Evolutionary conservation across 176 grass and related monocot species (phyloP).

Genomic region (Avena eriantha): DNA sequence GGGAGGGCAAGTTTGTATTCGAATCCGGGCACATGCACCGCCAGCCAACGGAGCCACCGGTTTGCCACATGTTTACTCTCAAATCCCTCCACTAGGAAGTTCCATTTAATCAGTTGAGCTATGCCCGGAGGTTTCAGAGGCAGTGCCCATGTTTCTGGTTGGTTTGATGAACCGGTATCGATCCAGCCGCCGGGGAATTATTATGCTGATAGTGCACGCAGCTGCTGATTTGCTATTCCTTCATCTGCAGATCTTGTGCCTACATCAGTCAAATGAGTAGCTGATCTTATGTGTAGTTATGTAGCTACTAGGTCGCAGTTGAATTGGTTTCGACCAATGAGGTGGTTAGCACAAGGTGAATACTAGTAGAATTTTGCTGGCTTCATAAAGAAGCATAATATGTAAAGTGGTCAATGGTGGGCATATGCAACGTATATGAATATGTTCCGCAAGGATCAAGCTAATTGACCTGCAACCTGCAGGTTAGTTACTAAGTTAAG

Average conservation of each 20-base stretch:
- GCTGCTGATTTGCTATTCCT: background rate
- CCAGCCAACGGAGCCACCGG: conserved; percentile 26
- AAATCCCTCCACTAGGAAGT: too few species aligned
- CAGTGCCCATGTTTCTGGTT: background rate
- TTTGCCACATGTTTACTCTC: background rate
- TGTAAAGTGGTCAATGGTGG: conserved; percentile 4
- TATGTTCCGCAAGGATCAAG: background rate
- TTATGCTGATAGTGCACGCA: background rate
- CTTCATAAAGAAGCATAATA: background rate
- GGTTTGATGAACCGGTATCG: conserved; percentile 12
- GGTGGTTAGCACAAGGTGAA: background rate
- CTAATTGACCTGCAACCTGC: background rate
- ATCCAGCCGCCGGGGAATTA: background rate
- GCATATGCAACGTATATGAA: background rate
- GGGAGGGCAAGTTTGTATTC: background rate
- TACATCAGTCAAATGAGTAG: conserved; percentile 51
- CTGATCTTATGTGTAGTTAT: background rate
- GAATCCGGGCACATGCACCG: conserved; percentile 44
- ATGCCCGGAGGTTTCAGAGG: too few species aligned
- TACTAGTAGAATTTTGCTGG: background rate
- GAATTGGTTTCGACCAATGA: background rate
- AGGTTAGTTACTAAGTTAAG: background rate
- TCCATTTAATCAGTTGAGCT: background rate
- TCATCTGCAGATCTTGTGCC: conserved; percentile 42
- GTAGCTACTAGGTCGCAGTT: background rate